Base-by-base conservation (phyloP, 1,284 basidiomycete genomes). In the Sanghuangporus baumii region DNA sequence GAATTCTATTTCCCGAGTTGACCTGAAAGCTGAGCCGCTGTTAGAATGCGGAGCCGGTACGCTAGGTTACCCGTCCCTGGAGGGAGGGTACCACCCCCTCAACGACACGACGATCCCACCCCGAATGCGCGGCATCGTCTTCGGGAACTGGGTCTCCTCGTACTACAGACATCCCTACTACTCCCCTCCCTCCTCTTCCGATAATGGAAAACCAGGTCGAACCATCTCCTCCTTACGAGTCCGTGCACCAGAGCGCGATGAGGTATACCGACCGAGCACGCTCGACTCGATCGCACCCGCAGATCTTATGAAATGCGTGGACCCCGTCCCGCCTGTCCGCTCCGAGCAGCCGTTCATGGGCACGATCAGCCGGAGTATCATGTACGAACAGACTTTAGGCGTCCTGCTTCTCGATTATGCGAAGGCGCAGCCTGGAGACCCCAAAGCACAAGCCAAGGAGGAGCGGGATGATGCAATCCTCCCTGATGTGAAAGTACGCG, bases 81-180 rank as follows among this genome's bases (percentile, higher is more conserved):
- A 54, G 20, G 62, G 62, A 11, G 50, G 38, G 8, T 62, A 65
- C 38, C 64, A 65, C 47, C 60, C 64, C 11, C 55, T 62, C 50
- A 38, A 16, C 31, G 64, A 65, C 43, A 16, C 54, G 18, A 37
- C 56, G 12, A 60, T 65, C 31, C 64, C 61, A 8, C 18, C 41
- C 20, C 50, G 54, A 11, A 56, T 59, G 31, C 60, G 61, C 20
- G 61, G 51, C 6, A 23, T 55, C 20, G 31, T 20, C 26, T 65
- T 65, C 43, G 61, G 61, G 6, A 55, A 47, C 16, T 65, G 64
- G 64, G 64, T 62, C 2, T 65, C 64, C 12, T 62, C 64, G 6
- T 65, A 62, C 48, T 62, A 62, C 54, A 38, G 31, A 8, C 64
- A 65, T 36, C 64, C 60, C 16, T 55, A 51, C 50, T 65, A 58